A percentile compares a stretch with the other conserved stretches of the same genome.
Conservation (phyloP, 768 basidiomycete species). For the Boletus coccyginus region DNA sequence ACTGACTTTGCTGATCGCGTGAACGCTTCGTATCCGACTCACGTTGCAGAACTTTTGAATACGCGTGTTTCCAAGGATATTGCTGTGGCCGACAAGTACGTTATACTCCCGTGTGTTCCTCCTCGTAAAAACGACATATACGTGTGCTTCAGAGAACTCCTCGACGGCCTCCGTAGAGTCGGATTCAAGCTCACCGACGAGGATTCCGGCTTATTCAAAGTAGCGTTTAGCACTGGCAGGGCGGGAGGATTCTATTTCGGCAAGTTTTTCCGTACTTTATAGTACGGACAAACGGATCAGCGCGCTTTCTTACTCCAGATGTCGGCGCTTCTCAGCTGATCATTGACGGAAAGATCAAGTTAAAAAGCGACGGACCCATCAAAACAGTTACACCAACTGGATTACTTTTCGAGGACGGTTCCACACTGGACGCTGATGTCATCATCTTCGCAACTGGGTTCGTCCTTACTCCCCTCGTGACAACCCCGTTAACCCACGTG, state of each 20-base stretch:
- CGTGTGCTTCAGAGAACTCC: slow-evolving; percentile 37
- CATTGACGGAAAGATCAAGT: slow-evolving; percentile 46
- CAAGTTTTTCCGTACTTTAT: slow-evolving; percentile 15
- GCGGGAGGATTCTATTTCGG: slow-evolving; percentile 71
- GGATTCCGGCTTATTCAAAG: slow-evolving; percentile 47
- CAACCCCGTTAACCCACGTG: not conserved
- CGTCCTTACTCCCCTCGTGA: slow-evolving; percentile 5
- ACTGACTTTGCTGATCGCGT: slow-evolving; percentile 56
- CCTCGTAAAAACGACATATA: not conserved
- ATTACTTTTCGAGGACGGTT: slow-evolving; percentile 27
- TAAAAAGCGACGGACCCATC: slow-evolving; percentile 28
- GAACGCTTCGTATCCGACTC: slow-evolving; percentile 44
- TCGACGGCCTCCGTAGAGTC: slow-evolving; percentile 52
- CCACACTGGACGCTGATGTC: slow-evolving; percentile 46
- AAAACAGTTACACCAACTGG: slow-evolving; percentile 34
- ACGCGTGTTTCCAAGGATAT: slow-evolving; percentile 40
- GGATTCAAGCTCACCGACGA: slow-evolving; percentile 58
- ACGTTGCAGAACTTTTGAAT: slow-evolving; percentile 29
- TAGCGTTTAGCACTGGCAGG: slow-evolving; percentile 44
- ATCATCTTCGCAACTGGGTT: slow-evolving; percentile 27
- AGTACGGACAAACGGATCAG: not conserved
- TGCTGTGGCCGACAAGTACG: slow-evolving; percentile 55
- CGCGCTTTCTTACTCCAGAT: slow-evolving; percentile 22
- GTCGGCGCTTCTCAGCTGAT: slow-evolving; percentile 42
- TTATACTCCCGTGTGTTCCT: not conserved